These are phyloP conservation scores for Talaromyces trachyspermus DNA, from an alignment of 495 filamentous ascomycete species.

Conservation along the genomic window DNA sequence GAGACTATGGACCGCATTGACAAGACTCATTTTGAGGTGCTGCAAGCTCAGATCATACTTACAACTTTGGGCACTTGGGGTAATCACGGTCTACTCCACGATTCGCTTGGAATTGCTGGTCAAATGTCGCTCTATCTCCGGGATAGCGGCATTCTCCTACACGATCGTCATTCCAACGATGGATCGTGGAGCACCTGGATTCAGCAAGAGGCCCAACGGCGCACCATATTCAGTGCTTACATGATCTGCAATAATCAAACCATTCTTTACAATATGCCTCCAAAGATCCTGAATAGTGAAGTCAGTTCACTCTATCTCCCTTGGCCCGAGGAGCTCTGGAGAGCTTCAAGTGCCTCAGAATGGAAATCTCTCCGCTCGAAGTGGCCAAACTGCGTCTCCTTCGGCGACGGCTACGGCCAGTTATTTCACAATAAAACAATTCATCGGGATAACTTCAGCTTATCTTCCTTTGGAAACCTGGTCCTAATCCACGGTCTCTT, in stretches of 20 bases:
- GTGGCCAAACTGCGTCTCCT: conserved; percentile 1
- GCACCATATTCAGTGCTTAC: conserved; percentile 6
- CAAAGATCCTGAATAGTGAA: conserved; percentile 12
- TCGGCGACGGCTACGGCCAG: conserved; percentile 5
- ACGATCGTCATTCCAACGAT: conserved; percentile 2
- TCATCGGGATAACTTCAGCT: neutral
- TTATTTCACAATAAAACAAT: conserved; percentile 4
- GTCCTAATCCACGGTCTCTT: conserved; percentile 28
- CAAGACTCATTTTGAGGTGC: conserved; percentile 4
- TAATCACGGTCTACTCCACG: conserved; percentile 1
- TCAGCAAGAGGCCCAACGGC: conserved; percentile 1
- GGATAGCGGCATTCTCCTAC: conserved; percentile 3
- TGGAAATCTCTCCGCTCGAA: conserved; percentile 4
- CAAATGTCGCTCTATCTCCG: conserved; percentile 6
- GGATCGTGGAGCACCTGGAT: conserved; percentile 5
- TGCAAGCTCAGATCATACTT: conserved; percentile 4
- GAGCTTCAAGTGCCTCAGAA: conserved; percentile 2
- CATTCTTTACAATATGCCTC: conserved; percentile 14
- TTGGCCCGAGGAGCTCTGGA: conserved; percentile 15
- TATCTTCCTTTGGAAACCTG: conserved; percentile 24
- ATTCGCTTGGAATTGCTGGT: conserved; percentile 1
- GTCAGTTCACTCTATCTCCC: conserved; percentile 13
- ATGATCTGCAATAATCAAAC: conserved; percentile 13
- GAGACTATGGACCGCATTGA: conserved; percentile 2
- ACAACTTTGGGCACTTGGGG: conserved; percentile 4